A percentile compares a stretch with the other conserved stretches of the same genome.
Conservation (phyloP, 2,329 filamentous ascomycete genomes). For the Fusarium keratoplasticum region DNA sequence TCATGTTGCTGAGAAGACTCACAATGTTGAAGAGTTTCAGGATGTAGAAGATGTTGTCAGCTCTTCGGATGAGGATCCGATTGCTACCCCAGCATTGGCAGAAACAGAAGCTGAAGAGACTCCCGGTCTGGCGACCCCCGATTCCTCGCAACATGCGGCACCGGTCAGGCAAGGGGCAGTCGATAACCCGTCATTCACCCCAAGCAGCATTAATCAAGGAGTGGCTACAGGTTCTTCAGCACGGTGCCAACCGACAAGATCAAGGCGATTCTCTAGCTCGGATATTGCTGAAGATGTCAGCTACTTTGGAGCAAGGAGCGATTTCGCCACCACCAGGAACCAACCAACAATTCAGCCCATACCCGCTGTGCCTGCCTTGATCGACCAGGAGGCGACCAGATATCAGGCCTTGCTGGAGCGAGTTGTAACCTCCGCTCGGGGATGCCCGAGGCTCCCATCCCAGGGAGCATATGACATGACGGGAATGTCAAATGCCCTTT, state of each 20-base stretch:
- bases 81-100: background rate
- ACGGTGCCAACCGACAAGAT: background rate
- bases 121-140: no score
- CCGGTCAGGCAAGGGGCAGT: no score
- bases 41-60: no score
- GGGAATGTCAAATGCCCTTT: background rate
- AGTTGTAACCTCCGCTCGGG: background rate
- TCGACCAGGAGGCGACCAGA: background rate
- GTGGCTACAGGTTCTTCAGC: background rate
- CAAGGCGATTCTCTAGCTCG: background rate
- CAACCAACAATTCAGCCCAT: no score
- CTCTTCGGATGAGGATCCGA: background rate
- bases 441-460: background rate
- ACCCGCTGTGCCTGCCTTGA: background rate
- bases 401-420: background rate
- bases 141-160: no score
- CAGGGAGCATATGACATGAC: background rate
- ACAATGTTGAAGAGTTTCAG: no score
- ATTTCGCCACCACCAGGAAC: no score
- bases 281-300: background rate
- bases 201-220: background rate
- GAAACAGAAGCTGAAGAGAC: background rate
- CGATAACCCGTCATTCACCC: no score
- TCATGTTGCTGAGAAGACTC: no score
- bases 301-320: no score